These are phyloP conservation scores for Pyrus pyrifolia DNA, from an alignment of 306 rosid species.

Conservation along the genomic window DNA sequence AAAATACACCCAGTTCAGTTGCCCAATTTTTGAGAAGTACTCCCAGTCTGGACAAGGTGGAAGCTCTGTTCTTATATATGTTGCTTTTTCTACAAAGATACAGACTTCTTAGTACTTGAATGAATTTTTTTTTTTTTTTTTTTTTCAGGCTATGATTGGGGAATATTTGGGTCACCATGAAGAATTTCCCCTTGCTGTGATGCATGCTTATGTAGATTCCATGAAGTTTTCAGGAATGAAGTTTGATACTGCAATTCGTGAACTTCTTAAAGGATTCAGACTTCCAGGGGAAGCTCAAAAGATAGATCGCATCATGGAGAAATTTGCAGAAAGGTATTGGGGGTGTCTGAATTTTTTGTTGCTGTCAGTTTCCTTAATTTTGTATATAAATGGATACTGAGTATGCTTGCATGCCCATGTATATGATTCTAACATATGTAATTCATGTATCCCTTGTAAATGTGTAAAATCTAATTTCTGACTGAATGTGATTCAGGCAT, in stretches of 20 bases:
- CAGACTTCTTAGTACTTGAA: conserved; percentile 12
- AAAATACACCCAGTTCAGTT: conserved; percentile 72
- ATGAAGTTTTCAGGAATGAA: conserved; percentile 89
- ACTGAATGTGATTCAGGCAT: neutral
- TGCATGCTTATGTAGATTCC: conserved; percentile 95
- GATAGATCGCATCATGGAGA: conserved; percentile 98
- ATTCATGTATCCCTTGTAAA: neutral
- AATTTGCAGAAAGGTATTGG: conserved; percentile 90
- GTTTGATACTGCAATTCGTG: conserved; percentile 90
- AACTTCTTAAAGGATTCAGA: conserved; percentile 93
- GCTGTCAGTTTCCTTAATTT: neutral
- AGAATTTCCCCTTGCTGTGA: conserved; percentile 95
- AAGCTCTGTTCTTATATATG: conserved; percentile 15
- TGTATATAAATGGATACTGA: neutral
- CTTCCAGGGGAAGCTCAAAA: conserved; percentile 99
- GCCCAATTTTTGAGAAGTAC: conserved; percentile 85
- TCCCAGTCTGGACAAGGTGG: conserved; percentile 86
- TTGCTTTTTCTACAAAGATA: conserved; percentile 20
- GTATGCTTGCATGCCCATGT: neutral
- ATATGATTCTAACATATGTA: conserved; percentile 13
- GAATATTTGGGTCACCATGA: conserved; percentile 99
- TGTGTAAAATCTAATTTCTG: neutral
- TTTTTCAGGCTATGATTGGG: conserved; percentile 83
- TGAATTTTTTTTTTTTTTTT: neutral
- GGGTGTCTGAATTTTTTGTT: neutral